Evolutionary conservation across 2,329 filamentous ascomycete genomes (phyloP).

Genomic region (Trichoderma endophyticum): DNA sequence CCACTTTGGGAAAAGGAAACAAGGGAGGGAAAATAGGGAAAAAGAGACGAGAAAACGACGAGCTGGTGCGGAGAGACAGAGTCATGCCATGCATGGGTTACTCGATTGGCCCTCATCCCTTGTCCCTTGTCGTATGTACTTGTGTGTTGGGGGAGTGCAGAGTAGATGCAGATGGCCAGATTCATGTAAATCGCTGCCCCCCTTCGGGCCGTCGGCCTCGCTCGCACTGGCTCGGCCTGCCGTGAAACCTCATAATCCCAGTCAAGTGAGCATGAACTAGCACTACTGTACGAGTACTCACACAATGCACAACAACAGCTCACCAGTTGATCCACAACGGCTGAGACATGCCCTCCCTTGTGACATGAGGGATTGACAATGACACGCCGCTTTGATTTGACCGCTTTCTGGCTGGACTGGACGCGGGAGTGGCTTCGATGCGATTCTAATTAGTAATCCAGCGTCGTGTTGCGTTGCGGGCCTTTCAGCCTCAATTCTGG

Average conservation of each 20-base stretch:
- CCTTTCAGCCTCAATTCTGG: not conserved
- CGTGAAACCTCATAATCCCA: not conserved
- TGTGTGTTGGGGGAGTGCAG: no score
- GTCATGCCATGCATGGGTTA: not conserved
- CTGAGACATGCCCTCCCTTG: not conserved
- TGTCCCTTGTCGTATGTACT: not conserved
- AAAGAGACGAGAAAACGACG: not conserved
- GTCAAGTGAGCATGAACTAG: not conserved
- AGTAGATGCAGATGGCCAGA: not conserved
- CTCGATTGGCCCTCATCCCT: not conserved
- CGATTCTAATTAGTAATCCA: slow-evolving; percentile 17
- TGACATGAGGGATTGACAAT: no score
- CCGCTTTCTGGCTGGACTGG: not conserved
- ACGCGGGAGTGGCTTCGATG: not conserved
- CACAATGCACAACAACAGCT: not conserved
- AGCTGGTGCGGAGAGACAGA: not conserved
- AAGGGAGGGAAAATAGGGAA: not conserved
- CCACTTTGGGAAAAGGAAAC: not conserved
- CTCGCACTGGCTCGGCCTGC: not conserved
- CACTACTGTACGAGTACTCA: no score
- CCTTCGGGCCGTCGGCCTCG: slow-evolving; percentile 1
- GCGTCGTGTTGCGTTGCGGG: not conserved
- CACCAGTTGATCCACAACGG: not conserved
- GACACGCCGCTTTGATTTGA: not conserved
- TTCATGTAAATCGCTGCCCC: not conserved